Conservation (phyloP, 768 basidiomycete genomes). For the Tricholomella constricta region DNA sequence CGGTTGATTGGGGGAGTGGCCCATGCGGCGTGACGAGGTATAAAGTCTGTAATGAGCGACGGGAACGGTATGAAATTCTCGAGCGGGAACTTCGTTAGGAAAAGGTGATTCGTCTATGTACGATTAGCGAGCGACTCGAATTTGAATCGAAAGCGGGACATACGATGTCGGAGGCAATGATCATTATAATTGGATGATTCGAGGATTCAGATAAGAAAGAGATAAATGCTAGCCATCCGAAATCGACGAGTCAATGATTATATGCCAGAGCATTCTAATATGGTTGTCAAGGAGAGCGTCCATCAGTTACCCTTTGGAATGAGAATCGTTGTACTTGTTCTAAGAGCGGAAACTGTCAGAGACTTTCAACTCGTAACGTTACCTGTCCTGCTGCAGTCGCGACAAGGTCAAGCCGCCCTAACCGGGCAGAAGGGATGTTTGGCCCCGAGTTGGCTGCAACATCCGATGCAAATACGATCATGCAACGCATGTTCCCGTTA, state of each 20-base stretch:
- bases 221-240: not conserved
- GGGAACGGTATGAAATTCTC: not conserved
- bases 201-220: too few species aligned
- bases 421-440: too few species aligned
- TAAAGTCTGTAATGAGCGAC: not conserved
- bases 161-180: not conserved
- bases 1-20: not conserved
- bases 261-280: not conserved
- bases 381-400: too few species aligned
- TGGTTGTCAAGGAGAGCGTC: not conserved
- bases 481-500: too few species aligned
- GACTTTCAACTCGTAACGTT: too few species aligned
- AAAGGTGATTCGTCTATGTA: not conserved
- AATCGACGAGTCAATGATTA: not conserved
- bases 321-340: not conserved
- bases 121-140: not conserved
- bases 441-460: too few species aligned
- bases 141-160: not conserved
- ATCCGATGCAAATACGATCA: too few species aligned
- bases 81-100: not conserved
- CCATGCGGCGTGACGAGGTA: not conserved
- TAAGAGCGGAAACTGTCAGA: too few species aligned
- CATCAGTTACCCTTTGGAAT: not conserved
- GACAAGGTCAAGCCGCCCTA: too few species aligned
- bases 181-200: not conserved